Base-by-base conservation (phyloP, 805 yeast species). In the Wickerhamiella kurtzmanii region DNA sequence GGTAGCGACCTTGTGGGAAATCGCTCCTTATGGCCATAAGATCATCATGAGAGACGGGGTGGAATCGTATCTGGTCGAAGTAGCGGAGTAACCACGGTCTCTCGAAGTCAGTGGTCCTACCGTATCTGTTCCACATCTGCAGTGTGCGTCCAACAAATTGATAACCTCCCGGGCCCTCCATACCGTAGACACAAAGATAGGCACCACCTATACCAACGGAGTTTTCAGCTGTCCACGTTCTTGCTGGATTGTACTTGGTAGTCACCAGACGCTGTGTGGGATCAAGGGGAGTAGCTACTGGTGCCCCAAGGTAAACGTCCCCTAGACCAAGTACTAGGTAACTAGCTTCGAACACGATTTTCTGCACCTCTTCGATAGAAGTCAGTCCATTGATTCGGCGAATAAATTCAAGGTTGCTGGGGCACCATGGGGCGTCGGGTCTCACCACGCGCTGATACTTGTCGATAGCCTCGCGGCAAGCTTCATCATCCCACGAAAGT, bases 141-240 rank as follows among this genome's bases (percentile, higher is more conserved):
- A 89, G 78, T 9, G 97, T 88, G 62, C 96, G 77, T 48, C 96
- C 97, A 51, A 86, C 89, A 57, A 88, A 73, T 68, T 88, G 96
- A 66, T 88, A 88, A 32, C 97, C 97, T 68, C 97, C 97, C 43
- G 97, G 97, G 19, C 95, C 85, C 55, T 84, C 92, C 88, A 88
- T 87, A 35, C 96, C 86, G 65, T 88, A 88, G 56, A 88, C 89
- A 69, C 96, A 88, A 96, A 88, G 86, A 72, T 86, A 89, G 82
- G 82, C 85, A 57, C 96, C 96, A 53, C 96, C 97, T 62, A 89
- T 80, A 61, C 97, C 97, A 52, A 88, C 96, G 35, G 89, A 82
- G 57, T 96, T 96, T 61, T 85, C 85, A 37, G 95, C 95, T 2
- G 97, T 88, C 68, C 73, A 87, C 0, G 95, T 84, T 72, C 97